A percentile compares a stretch with the other conserved stretches of the same genome.
Evolutionary conservation across 768 basidiomycete genomes (phyloP).

Genomic region (Peribolospora baueri): DNA sequence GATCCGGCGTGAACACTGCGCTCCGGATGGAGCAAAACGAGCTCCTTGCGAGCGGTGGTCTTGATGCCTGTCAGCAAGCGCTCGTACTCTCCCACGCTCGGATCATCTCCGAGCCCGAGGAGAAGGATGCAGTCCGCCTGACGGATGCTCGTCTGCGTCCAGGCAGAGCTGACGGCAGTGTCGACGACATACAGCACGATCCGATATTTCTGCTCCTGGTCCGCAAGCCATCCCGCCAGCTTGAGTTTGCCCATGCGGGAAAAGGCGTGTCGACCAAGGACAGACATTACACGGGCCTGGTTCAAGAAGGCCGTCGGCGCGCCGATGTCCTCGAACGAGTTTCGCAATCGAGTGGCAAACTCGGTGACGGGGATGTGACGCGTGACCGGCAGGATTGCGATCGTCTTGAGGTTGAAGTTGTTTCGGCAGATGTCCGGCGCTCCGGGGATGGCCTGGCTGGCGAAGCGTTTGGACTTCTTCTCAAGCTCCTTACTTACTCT

Average conservation of each 20-base stretch:
- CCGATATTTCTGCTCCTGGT: conserved; percentile 68
- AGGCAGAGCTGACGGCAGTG: conserved; percentile 76
- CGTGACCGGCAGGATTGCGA: conserved; percentile 69
- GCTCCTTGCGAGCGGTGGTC: conserved; percentile 92
- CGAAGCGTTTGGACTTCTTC: conserved; percentile 2
- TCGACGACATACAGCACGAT: conserved; percentile 92
- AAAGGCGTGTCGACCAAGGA: conserved; percentile 85
- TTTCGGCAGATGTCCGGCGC: too few relatives aligned
- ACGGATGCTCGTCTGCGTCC: conserved; percentile 94
- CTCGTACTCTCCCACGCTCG: conserved; percentile 73
- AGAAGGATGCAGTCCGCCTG: conserved; percentile 91
- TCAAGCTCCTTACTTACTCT: conserved; percentile 63
- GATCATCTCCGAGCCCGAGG: conserved; percentile 73
- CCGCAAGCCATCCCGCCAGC: conserved; percentile 78
- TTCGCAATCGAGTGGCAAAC: conserved; percentile 69
- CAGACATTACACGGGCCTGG: conserved; percentile 72
- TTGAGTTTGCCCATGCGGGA: conserved; percentile 92
- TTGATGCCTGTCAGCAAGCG: conserved; percentile 79
- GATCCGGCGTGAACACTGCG: conserved; percentile 69
- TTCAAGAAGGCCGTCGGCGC: conserved; percentile 78
- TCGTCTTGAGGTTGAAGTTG: conserved; percentile 35
- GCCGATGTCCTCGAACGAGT: conserved; percentile 76
- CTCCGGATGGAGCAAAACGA: conserved; percentile 78
- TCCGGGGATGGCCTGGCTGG: too few relatives aligned
- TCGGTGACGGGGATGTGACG: conserved; percentile 68